Evolutionary conservation across 2,329 filamentous ascomycete genomes (phyloP).

Genomic region (Alternaria angustiovoidea): DNA sequence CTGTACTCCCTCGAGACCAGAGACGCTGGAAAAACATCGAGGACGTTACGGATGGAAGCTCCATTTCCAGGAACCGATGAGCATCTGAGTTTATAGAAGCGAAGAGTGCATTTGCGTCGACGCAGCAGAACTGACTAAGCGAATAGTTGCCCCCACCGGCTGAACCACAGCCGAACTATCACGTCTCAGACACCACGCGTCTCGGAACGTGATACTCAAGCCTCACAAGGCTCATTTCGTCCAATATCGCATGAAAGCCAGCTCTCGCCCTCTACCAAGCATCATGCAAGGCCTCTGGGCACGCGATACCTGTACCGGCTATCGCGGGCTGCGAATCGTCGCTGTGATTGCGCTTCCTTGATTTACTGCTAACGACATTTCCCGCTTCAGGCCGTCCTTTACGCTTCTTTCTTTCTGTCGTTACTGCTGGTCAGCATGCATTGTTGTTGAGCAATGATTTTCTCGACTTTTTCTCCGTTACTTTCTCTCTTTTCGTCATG

Average conservation of each 20-base stretch:
- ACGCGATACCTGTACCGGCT: slow-evolving; percentile 4
- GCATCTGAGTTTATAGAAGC: not conserved
- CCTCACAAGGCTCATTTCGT: slow-evolving; percentile 1
- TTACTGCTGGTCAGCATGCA: slow-evolving; percentile 35
- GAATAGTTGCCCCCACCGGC: not conserved
- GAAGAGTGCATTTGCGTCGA: not conserved
- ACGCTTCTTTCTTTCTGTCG: slow-evolving; percentile 12
- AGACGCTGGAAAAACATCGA: not conserved
- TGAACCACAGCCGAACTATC: slow-evolving; percentile 16
- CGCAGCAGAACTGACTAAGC: not conserved
- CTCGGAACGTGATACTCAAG: slow-evolving; percentile 17
- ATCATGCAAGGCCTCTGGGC: slow-evolving; percentile 13
- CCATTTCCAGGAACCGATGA: not conserved
- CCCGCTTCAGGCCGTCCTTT: not conserved
- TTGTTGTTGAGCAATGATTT: slow-evolving; percentile 44
- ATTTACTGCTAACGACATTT: slow-evolving; percentile 6
- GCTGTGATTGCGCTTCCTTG: slow-evolving; percentile 5
- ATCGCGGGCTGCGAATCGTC: slow-evolving; percentile 6
- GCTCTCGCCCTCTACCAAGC: slow-evolving; percentile 7
- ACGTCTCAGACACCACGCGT: slow-evolving; percentile 27
- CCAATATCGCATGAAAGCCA: slow-evolving; percentile 5
- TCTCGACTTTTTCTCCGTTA: slow-evolving; percentile 20
- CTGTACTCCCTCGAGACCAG: not conserved
- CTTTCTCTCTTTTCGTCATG: slow-evolving; percentile 26
- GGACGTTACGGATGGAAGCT: not conserved